Evolutionary conservation across 2,329 filamentous ascomycete species (phyloP), one percentile per base, ranked within the genome.

Genomic region (Fusarium coffeatum): DNA sequence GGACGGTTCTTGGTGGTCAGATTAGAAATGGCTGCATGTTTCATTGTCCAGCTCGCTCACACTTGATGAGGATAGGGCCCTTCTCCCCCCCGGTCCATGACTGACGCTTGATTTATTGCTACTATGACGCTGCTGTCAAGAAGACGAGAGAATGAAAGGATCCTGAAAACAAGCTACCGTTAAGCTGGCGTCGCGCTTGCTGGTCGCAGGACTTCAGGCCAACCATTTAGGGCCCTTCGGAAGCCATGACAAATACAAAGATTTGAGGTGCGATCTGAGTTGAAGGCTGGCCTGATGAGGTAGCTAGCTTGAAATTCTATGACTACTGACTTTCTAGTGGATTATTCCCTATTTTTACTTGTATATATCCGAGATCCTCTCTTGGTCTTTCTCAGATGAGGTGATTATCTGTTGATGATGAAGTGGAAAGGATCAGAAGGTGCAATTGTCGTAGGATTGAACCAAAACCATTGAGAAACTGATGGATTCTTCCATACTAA

Each of bases 291-390:
- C 67, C 76, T 98, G 32, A 90, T 93, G 84, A 86, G 92, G 69
- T 98, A 94, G 94, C 82, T 98, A 66, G 95, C 95, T 0, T 99
- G 95, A 94, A 93, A 93, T 56, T 90, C 91, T 64, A 96, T 97
- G 93, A 91, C 91, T 15, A 91, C 90, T 20, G 96, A 96, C 3
- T 82, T 98, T 37, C 84, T 98, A 49, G 86, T 91, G 18, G 90
- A 95, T 77, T 91, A 91, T 80, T 86, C 92, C n/a, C 86, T 93
- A 27, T 86, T 97, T 54, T 96, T 96, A 6, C 97, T 98, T 92
- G 92, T 88, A 1, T 78, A 88, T 20, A 88, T 89, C 71, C 88
- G 94, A 64, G 93, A 97, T 75, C 79, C 87, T 4, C 84, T 95
- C 61, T 82, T 98, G 42, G 80, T 85, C 1, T 93, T 90, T 72